phyloP scores from a whole-genome alignment of 2,329 filamentous ascomycete genomes.

The Aspergillus hortae region DNA sequence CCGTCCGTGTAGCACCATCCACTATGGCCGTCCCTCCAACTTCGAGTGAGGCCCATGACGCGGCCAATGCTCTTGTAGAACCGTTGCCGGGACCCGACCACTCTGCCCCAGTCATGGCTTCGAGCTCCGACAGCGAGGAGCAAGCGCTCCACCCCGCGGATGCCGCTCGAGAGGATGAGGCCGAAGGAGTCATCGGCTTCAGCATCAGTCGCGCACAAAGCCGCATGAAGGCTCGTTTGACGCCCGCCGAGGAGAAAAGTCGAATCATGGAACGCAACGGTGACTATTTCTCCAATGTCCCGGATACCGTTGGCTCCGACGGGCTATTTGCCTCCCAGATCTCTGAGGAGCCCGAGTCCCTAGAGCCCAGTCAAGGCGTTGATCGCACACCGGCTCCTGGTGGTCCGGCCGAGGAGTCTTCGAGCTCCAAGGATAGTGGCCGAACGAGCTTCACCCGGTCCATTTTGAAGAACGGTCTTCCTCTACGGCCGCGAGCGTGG shows the following conservation, averaged over 20 bases:
- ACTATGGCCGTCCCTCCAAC: slow-evolving; percentile 7
- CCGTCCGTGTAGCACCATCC: neutral
- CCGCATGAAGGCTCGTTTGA: slow-evolving; percentile 54
- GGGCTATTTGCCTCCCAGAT: slow-evolving; percentile 28
- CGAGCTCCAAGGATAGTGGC: slow-evolving; percentile 13
- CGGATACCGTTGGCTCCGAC: slow-evolving; percentile 29
- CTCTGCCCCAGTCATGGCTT: slow-evolving; percentile 14
- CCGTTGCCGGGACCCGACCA: slow-evolving; percentile 1
- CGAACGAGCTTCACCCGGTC: slow-evolving; percentile 34
- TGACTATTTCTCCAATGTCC: slow-evolving; percentile 45
- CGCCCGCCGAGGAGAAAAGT: slow-evolving; percentile 58
- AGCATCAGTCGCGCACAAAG: slow-evolving; percentile 58
- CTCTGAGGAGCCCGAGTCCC: slow-evolving; percentile 31
- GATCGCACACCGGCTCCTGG: neutral
- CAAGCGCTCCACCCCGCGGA: slow-evolving; percentile 12
- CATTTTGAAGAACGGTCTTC: slow-evolving; percentile 31
- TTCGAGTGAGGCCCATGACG: slow-evolving; percentile 5
- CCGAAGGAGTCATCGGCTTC: slow-evolving; percentile 50
- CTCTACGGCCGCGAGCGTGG: slow-evolving; percentile 33
- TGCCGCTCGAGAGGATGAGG: slow-evolving; percentile 31
- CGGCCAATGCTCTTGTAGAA: slow-evolving; percentile 3
- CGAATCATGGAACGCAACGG: slow-evolving; percentile 51
- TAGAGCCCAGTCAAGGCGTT: slow-evolving; percentile 3
- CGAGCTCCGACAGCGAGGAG: slow-evolving; percentile 33
- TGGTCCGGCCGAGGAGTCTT: neutral